Percentiles rank a stretch among this genome's conserved stretches.
phyloP scores from a whole-genome alignment of 805 yeast species.

The Vanderwaltozyma verrucispora region DNA sequence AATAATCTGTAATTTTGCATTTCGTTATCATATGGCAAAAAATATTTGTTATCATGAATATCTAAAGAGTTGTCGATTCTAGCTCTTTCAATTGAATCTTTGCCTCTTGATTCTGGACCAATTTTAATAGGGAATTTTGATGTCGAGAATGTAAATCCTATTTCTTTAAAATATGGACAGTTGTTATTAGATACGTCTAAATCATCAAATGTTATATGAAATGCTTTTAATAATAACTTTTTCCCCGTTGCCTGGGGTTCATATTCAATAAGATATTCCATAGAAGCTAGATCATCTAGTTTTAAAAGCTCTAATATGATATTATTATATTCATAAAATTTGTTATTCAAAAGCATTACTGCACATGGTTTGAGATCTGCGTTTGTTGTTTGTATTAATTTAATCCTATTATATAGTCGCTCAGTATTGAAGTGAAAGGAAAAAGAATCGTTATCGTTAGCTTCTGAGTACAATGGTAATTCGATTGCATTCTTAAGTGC shows the following conservation, averaged over 20 bases:
- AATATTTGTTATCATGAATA: not conserved
- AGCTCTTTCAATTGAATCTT: not conserved
- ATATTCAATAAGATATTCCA: not conserved
- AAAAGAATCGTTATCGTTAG: too few relatives aligned
- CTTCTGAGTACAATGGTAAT: conserved; percentile 4
- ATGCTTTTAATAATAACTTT: too few relatives aligned
- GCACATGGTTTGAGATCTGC: conserved; percentile 5
- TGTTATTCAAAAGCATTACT: conserved; percentile 5
- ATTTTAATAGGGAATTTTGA: not conserved
- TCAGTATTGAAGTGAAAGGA: conserved; percentile 3
- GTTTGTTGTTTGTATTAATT: conserved; percentile 4
- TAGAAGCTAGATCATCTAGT: not conserved
- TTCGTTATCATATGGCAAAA: conserved; percentile 2
- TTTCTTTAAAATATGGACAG: too few relatives aligned
- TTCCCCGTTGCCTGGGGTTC: not conserved
- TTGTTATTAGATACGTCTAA: too few relatives aligned
- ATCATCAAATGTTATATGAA: too few relatives aligned
- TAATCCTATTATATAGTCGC: conserved; percentile 4
- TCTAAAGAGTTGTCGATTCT: not conserved
- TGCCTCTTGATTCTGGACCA: not conserved
- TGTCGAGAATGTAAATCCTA: too few relatives aligned
- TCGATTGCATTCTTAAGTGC: conserved; percentile 2
- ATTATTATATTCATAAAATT: conserved; percentile 5
- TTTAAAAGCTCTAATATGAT: conserved; percentile 1
- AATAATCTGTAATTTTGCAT: conserved; percentile 1